Conservation (phyloP, 306 rosid species). For the Canavalia ensiformis region DNA sequence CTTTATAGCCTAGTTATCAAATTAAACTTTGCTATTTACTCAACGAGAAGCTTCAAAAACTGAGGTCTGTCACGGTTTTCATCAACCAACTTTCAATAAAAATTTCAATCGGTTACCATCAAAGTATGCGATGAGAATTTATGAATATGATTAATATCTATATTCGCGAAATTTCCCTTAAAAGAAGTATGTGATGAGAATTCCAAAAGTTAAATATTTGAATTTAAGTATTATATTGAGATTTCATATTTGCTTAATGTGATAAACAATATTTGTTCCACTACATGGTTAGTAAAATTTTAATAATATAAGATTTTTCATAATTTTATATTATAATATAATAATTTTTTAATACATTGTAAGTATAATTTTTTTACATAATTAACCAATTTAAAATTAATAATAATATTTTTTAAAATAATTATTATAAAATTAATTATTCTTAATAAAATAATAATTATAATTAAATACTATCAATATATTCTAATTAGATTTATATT, state of each 20-base stretch:
- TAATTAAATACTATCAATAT: too few species aligned
- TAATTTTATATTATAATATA: neutral
- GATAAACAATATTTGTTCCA: neutral
- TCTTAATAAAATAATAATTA: too few species aligned
- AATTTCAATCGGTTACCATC: neutral
- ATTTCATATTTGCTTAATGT: too few species aligned
- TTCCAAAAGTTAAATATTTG: neutral
- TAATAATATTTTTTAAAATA: too few species aligned
- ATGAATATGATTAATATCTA: too few species aligned
- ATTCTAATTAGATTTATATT: neutral
- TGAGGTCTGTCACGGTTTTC: neutral
- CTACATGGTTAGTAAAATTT: neutral
- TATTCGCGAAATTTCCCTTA: too few species aligned
- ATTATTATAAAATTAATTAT: too few species aligned
- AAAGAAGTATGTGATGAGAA: neutral
- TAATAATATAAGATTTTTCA: neutral
- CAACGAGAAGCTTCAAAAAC: neutral
- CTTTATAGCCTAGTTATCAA: neutral
- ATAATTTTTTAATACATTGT: too few species aligned
- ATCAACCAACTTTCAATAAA: neutral
- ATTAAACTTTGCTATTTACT: slow-evolving; percentile 1
- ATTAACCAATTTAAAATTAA: too few species aligned
- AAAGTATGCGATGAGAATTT: neutral
- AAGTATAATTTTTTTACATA: too few species aligned
- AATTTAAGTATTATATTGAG: neutral